Evolutionary conservation across 2,329 filamentous ascomycete genomes (phyloP).

Genomic region (Alternaria brassicicola): DNA sequence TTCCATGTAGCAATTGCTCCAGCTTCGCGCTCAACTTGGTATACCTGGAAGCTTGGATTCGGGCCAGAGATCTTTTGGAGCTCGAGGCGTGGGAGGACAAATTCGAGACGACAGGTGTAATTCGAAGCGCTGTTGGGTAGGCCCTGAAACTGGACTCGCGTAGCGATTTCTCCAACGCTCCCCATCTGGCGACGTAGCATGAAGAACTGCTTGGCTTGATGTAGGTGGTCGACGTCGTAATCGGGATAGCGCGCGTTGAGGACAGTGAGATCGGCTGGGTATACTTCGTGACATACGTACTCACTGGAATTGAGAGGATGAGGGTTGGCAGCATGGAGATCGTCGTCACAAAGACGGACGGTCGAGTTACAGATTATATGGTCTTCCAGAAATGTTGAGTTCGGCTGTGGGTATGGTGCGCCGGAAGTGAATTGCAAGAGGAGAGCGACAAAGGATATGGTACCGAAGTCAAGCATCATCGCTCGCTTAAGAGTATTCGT

Average conservation of each 20-base stretch:
- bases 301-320: not conserved
- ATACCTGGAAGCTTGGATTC: conserved; percentile 35
- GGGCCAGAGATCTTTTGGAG: conserved; percentile 24
- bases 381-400: conserved; percentile 12
- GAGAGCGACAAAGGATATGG: conserved; percentile 7
- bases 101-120: conserved; percentile 33
- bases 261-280: conserved; percentile 30
- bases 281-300: conserved; percentile 28
- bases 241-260: conserved; percentile 39
- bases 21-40: conserved; percentile 26
- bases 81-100: conserved; percentile 25
- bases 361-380: conserved; percentile 11
- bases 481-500: not conserved
- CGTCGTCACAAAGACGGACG: not conserved
- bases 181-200: conserved; percentile 35
- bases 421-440: conserved; percentile 9
- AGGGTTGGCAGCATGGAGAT: not conserved
- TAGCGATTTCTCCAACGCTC: conserved; percentile 32
- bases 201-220: conserved; percentile 30
- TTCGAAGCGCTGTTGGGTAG: conserved; percentile 15
- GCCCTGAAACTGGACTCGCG: conserved; percentile 32
- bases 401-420: conserved; percentile 20
- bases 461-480: not conserved
- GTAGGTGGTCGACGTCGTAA: conserved; percentile 25
- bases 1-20: conserved; percentile 29